Conservation (phyloP, 2,329 filamentous ascomycete species). For the Monilinia aucupariae region DNA sequence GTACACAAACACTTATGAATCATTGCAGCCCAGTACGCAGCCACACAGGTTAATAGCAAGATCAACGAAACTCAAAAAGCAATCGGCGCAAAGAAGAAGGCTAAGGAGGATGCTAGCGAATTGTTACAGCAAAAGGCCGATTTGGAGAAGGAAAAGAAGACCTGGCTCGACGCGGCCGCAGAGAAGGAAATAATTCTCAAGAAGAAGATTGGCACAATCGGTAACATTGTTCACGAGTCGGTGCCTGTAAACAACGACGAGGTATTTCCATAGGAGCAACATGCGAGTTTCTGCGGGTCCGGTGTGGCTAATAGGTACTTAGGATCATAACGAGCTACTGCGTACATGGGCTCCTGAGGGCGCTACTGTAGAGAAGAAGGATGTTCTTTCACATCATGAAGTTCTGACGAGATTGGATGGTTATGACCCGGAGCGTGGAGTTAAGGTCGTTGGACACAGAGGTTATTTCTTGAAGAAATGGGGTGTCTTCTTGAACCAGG, state of each 20-base stretch:
- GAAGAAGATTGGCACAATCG: conserved; percentile 76
- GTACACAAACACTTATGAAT: conserved; percentile 9
- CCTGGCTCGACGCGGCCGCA: conserved; percentile 64
- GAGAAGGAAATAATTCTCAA: conserved; percentile 71
- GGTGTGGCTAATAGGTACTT: conserved; percentile 8
- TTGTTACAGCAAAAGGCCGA: conserved; percentile 72
- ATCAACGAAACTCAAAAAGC: conserved; percentile 88
- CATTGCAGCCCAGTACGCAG: conserved; percentile 61
- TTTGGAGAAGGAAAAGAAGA: conserved; percentile 77
- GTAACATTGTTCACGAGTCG: conserved; percentile 85
- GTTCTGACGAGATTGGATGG: conserved; percentile 83
- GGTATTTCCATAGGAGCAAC: conserved; percentile 38
- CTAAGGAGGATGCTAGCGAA: conserved; percentile 81
- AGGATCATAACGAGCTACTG: conserved; percentile 75
- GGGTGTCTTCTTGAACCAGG: conserved; percentile 87
- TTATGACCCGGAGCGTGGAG: conserved; percentile 86
- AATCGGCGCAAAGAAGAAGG: conserved; percentile 89
- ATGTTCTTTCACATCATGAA: conserved; percentile 86
- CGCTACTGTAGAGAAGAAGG: conserved; percentile 66
- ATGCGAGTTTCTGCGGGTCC: neutral
- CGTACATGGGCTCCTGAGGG: conserved; percentile 77
- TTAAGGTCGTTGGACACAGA: conserved; percentile 90
- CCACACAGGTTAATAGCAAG: conserved; percentile 72
- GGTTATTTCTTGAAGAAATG: conserved; percentile 89
- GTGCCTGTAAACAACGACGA: conserved; percentile 81